Evolutionary conservation across 2,329 filamentous ascomycete genomes (phyloP).

Genomic region (Aphanocladium album): DNA sequence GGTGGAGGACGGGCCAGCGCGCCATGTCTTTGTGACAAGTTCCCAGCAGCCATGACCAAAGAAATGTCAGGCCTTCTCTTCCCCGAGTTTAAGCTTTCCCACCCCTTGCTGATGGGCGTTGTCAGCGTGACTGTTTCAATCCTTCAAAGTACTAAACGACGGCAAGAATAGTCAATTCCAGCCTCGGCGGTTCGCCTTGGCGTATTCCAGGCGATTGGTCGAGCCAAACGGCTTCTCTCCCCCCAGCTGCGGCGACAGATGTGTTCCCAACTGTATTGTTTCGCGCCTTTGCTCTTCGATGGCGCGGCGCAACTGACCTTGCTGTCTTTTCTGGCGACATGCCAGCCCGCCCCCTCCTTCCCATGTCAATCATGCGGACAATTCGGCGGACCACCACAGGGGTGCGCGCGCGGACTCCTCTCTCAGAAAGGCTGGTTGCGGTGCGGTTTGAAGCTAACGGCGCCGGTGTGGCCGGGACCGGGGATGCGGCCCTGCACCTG

Average conservation of each 20-base stretch:
- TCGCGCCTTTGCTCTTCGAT: neutral
- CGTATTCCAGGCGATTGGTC: constrained; percentile 5
- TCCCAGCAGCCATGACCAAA: neutral
- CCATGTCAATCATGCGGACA: neutral
- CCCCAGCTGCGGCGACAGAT: neutral
- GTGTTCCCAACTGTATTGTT: neutral
- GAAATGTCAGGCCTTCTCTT: neutral
- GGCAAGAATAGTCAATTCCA: neutral
- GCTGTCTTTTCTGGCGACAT: too few species aligned
- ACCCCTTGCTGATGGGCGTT: neutral
- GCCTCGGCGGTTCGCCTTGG: constrained; percentile 9
- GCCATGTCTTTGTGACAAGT: too few species aligned
- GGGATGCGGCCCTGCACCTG: neutral
- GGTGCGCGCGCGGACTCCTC: neutral
- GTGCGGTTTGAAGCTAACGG: neutral
- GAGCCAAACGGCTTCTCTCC: neutral
- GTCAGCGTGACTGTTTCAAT: neutral
- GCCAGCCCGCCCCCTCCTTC: too few species aligned
- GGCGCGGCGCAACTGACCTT: neutral
- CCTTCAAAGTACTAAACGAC: neutral
- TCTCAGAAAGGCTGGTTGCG: neutral
- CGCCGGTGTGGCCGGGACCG: neutral
- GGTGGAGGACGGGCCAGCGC: too few species aligned
- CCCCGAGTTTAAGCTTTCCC: neutral
- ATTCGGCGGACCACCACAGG: neutral